phyloP scores from a whole-genome alignment of 768 basidiomycete genomes.

The Mycena pura region DNA sequence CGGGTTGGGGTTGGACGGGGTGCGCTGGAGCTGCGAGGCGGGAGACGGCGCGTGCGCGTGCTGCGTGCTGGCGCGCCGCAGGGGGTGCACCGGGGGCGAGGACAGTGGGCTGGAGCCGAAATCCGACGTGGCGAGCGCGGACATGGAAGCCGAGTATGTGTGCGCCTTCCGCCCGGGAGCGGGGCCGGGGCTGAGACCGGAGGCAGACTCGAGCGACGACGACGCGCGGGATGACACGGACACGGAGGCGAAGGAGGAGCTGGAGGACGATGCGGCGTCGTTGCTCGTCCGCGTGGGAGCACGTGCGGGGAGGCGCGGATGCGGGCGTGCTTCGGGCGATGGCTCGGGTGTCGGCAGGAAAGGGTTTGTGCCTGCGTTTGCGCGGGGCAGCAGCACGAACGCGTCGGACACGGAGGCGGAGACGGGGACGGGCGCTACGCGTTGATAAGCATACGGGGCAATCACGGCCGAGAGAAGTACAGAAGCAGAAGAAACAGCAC shows the following conservation, averaged over 20 bases:
- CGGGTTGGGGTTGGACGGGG: neutral
- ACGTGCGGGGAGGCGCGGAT: conserved; percentile 10
- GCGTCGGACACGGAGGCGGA: neutral
- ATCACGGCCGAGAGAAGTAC: neutral
- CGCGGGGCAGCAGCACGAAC: neutral
- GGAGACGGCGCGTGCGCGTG: neutral
- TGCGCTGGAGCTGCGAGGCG: neutral
- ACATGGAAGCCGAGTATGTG: neutral
- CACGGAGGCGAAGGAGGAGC: neutral
- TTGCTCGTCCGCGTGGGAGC: neutral
- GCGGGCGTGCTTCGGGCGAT: conserved; percentile 15
- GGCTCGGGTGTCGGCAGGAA: conserved; percentile 25
- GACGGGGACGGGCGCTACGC: neutral
- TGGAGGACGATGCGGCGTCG: neutral
- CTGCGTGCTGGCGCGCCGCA: conserved; percentile 12
- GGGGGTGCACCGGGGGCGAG: neutral
- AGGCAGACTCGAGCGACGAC: neutral
- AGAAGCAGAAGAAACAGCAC: conserved; percentile 21
- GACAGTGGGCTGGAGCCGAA: neutral
- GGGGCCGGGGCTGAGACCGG: neutral
- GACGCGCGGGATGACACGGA: neutral
- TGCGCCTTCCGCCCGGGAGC: too few species aligned
- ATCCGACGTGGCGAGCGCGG: neutral
- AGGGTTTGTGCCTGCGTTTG: neutral
- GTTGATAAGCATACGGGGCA: neutral